Evolutionary conservation across 164 flowering plant species (phyloP).

Genomic region (Cinnamomum micranthum): DNA sequence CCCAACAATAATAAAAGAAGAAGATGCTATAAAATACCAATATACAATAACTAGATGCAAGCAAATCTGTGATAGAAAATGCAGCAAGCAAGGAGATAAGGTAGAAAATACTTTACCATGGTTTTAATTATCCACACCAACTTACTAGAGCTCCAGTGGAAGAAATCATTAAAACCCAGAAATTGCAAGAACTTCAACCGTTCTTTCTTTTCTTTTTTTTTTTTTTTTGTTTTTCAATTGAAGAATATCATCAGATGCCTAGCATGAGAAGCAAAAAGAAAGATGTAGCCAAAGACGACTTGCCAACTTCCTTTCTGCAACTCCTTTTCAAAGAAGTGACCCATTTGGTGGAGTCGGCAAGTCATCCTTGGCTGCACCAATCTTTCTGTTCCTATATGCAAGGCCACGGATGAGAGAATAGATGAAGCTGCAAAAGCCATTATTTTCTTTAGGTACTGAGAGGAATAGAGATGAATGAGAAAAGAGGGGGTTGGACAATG

Average conservation of each 20-base stretch:
- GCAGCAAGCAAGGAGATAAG: not conserved
- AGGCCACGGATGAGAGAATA: constrained; percentile 23
- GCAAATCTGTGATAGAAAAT: not conserved
- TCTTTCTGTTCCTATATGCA: constrained; percentile 29
- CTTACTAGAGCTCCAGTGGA: not conserved
- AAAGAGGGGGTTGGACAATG: not conserved
- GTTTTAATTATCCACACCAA: not conserved
- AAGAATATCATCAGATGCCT: constrained; percentile 28
- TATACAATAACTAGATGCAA: not conserved
- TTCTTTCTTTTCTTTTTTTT: no score
- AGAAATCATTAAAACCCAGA: not conserved
- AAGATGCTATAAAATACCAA: not conserved
- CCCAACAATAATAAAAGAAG: not conserved
- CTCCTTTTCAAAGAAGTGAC: not conserved
- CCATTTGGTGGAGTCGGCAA: constrained; percentile 33
- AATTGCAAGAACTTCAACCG: no score
- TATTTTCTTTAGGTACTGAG: not conserved
- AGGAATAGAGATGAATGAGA: not conserved
- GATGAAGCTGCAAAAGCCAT: not conserved
- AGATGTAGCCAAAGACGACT: constrained; percentile 53
- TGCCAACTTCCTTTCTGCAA: constrained; percentile 26
- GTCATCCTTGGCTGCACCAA: constrained; percentile 59
- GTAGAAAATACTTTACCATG: not conserved
- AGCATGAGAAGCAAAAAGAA: constrained; percentile 39
- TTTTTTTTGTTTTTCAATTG: not conserved